These are phyloP conservation scores for Colletotrichum salicis DNA, from an alignment of 2,329 filamentous ascomycete species.

Conservation along the genomic window DNA sequence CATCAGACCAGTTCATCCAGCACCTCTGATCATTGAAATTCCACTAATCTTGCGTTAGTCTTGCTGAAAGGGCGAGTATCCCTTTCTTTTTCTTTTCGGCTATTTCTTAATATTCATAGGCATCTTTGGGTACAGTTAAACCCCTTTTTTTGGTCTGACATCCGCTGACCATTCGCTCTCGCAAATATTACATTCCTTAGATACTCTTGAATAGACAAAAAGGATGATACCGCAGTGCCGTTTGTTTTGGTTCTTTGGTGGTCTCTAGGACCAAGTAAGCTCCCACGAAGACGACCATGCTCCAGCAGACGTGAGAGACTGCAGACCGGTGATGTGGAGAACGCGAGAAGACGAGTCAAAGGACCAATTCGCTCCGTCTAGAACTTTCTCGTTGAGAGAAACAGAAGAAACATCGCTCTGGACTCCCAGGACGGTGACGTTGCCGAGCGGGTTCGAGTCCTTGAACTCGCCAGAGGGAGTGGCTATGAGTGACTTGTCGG, in stretches of 20 bases:
- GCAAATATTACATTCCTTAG: too few relatives aligned
- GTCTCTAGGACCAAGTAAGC: slow-evolving; percentile 13
- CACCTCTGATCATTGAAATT: too few relatives aligned
- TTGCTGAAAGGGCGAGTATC: too few relatives aligned
- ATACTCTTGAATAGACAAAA: too few relatives aligned
- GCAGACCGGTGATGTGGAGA: neutral
- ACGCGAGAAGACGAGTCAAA: slow-evolving; percentile 8
- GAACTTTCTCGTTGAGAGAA: slow-evolving; percentile 58
- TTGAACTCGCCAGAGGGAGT: slow-evolving; percentile 61
- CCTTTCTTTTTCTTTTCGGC: too few relatives aligned
- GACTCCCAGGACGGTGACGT: slow-evolving; percentile 72
- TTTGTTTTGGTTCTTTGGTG: neutral
- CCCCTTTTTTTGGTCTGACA: too few relatives aligned
- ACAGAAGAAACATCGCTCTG: slow-evolving; percentile 53
- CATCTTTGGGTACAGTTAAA: too few relatives aligned
- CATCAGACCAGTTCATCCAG: too few relatives aligned
- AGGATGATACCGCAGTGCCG: too few relatives aligned
- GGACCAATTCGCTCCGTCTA: slow-evolving; percentile 46
- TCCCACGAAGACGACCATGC: slow-evolving; percentile 21
- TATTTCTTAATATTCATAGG: too few relatives aligned
- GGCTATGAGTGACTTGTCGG: slow-evolving; percentile 57
- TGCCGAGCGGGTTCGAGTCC: slow-evolving; percentile 68
- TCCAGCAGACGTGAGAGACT: slow-evolving; percentile 4
- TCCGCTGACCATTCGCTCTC: too few relatives aligned
- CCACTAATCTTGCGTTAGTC: too few relatives aligned